A percentile compares a stretch with the other conserved stretches of the same genome.
Conservation (phyloP, 2,329 filamentous ascomycete species). For the Talaromyces amestolkiae region DNA sequence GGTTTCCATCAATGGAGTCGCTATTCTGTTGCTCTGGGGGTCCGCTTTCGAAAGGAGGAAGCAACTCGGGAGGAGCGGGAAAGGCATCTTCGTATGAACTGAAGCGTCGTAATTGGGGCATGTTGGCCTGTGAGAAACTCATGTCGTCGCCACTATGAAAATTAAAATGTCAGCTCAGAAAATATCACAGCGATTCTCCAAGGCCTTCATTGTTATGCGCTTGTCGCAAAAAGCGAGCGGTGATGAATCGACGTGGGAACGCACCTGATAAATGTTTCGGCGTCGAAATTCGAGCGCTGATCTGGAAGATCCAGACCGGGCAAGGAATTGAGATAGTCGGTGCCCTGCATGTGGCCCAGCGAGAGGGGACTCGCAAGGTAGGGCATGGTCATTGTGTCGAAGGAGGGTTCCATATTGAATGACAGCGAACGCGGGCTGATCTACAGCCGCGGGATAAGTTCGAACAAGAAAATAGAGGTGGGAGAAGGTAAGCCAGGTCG, state of each 20-base stretch:
- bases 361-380: constrained; percentile 59
- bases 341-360: constrained; percentile 51
- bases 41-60: constrained; percentile 41
- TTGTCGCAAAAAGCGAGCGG: constrained; percentile 6
- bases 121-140: constrained; percentile 46
- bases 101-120: constrained; percentile 50
- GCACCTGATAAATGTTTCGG: constrained; percentile 61
- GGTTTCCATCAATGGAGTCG: constrained; percentile 62
- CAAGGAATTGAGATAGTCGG: constrained; percentile 49
- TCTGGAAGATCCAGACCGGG: constrained; percentile 56
- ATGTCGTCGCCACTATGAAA: constrained; percentile 51
- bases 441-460: constrained; percentile 10
- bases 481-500: constrained; percentile 6
- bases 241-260: constrained; percentile 23
- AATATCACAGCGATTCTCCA: not conserved
- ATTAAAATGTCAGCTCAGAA: not conserved
- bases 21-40: constrained; percentile 38
- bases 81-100: constrained; percentile 53
- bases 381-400: constrained; percentile 62
- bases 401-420: constrained; percentile 52
- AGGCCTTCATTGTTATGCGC: not conserved
- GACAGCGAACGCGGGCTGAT: constrained; percentile 13
- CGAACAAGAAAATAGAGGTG: not conserved
- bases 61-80: constrained; percentile 29
- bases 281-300: constrained; percentile 59